Evolutionary conservation across 1,284 basidiomycete species (phyloP), one percentile per base, ranked within the genome.

Genomic region (Neonothopanus nambi): DNA sequence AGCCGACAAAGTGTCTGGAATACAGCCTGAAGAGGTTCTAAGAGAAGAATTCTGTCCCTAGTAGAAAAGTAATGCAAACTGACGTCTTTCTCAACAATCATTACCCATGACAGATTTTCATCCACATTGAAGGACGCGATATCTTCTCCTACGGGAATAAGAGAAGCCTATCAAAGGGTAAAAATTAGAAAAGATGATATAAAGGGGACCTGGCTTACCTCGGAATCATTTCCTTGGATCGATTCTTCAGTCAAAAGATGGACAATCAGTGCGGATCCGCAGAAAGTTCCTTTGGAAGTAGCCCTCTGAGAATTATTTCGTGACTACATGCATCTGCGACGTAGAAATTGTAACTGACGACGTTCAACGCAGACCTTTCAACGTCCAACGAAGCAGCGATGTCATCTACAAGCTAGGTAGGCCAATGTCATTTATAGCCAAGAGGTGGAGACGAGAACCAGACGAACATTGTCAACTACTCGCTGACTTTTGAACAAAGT

Each of bases 81-180:
- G 38, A 89, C 94, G 72, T 98, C 95, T 72, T 98, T 98, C 69
- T 98, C 95, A 11, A 97, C 81, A 0, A 97, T 73, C 15, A 97
- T 75, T 4, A 96, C 80, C 89, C 91, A 97, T 0, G 76, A 61
- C 5, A 93, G 63, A 38, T 76, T 69, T 6, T 78, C 69, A 0
- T 74, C 66, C 0, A 88, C 63, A 18, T 79, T 71, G 55, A 94
- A 79, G 0, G 72, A 71, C 7, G 73, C 67, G 38, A 96, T 87
- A 41, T 85, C 81, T 64, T 92, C 89, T 20, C 79, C 78, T 0
- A 80, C 77, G 1, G 93, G 93, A 54, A 96, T 90, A 23, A 95
- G 74, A 0, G 80, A 76, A 1, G 84, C 81, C 91, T 94, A 24
- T 45, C 43, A 15, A 39, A 26, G 8, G 24, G 58, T 47, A 33